Evolutionary conservation across 2,329 filamentous ascomycete species (phyloP).

Genomic region (Paraconiothyrium sp.): DNA sequence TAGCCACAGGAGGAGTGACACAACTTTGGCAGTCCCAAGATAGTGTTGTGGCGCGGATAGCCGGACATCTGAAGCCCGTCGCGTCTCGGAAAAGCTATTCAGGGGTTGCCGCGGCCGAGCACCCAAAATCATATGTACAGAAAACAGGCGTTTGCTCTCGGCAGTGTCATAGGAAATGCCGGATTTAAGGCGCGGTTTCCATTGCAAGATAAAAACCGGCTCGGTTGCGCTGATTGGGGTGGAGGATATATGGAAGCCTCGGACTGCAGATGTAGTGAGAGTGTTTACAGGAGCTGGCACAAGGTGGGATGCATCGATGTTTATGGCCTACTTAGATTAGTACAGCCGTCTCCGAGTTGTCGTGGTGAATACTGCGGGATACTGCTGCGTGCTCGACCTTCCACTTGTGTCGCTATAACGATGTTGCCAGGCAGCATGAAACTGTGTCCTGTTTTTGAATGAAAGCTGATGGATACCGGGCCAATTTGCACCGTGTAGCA

Average conservation of each 20-base stretch:
- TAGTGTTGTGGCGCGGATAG: slow-evolving; percentile 11
- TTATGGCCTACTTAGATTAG: too few relatives aligned
- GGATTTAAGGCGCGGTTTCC: slow-evolving; percentile 13
- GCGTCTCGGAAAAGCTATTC: slow-evolving; percentile 28
- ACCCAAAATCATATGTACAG: slow-evolving; percentile 1
- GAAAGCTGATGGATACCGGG: too few relatives aligned
- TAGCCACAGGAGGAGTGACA: slow-evolving; percentile 25
- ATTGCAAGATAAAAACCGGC: slow-evolving; percentile 4
- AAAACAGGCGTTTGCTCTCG: neutral
- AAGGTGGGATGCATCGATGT: neutral
- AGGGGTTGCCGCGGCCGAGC: slow-evolving; percentile 19
- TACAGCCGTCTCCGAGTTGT: too few relatives aligned
- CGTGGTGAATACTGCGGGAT: too few relatives aligned
- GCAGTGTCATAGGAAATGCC: slow-evolving; percentile 9
- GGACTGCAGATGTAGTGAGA: neutral
- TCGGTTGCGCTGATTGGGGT: slow-evolving; percentile 14
- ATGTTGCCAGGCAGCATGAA: too few relatives aligned
- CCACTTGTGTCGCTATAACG: too few relatives aligned
- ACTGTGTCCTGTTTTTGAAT: too few relatives aligned
- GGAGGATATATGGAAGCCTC: neutral
- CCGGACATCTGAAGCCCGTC: slow-evolving; percentile 28
- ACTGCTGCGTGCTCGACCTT: too few relatives aligned
- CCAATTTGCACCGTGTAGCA: too few relatives aligned
- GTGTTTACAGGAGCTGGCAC: neutral
- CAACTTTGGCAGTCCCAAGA: slow-evolving; percentile 10